Evolutionary conservation across 2,329 filamentous ascomycete genomes (phyloP), one percentile per base, ranked within the genome.

Genomic region (Trichoderma oligosporum): DNA sequence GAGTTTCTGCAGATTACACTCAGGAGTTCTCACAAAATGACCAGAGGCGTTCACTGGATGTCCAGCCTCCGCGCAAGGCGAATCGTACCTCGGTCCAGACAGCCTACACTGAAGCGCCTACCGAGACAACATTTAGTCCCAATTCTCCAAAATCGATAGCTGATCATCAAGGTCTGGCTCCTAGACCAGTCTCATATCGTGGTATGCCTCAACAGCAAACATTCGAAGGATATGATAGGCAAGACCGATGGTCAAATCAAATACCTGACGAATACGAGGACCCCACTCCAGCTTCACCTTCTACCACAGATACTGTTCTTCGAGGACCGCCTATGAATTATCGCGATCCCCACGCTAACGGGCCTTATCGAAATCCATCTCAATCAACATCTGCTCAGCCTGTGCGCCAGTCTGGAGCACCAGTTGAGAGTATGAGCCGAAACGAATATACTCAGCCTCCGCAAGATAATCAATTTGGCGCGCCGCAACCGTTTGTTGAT

Each of bases 111-210:
- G 80, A 83, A 61, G 76, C 78, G 62, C 75, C 75, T 55, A 82
- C 82, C 63, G 79, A 84, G 59, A 82, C 82, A 48, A 84, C 82
- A 45, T 76, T 80, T 66, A 84, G 80, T 64, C 81, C 82, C 44
- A 77, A 74, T 61, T 84, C 82, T 33, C 82, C 83, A 39, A 76
- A 76, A 42, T 77, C 81, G 27, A 79, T 71, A 65, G 80, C 82
- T 64, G 71, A 71, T 44, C 74, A 70, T 55, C 73, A 78, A 62
- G 82, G 81, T 24, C 74, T 85, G 60, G 78, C 82, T 63, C 82
- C 83, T 52, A 78, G 82, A 57, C 83, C 83, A 36, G 74, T 81
- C n/a, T 83, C 82, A 2, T 76, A 81, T 57, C 76, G 79, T 56
- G 80, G 79, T 69, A 68, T 73, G 57, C 66, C 71, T 60, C 68